Conservation (phyloP, 1,139 yeast species). For the Nakaseomyces nivariensis region DNA sequence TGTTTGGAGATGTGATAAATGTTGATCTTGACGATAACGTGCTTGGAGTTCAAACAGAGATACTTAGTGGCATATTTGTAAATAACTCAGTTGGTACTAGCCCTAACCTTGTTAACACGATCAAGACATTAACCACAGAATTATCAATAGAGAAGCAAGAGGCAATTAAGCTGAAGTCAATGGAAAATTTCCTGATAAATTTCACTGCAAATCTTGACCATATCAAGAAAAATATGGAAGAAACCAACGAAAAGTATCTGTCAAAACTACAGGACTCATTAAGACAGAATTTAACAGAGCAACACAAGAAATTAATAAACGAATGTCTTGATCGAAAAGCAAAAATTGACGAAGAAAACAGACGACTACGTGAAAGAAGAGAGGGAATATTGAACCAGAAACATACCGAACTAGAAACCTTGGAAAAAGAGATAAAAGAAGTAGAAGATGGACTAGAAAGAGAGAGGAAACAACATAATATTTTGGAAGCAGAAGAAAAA, state of each 20-base stretch:
- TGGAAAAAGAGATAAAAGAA: constrained; percentile 25
- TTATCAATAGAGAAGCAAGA: constrained; percentile 38
- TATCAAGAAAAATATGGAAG: constrained; percentile 17
- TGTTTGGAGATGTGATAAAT: constrained; percentile 69
- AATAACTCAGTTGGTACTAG: constrained; percentile 52
- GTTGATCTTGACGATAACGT: constrained; percentile 49
- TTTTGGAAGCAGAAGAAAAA: constrained; percentile 4
- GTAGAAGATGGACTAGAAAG: constrained; percentile 26
- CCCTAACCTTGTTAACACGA: constrained; percentile 41
- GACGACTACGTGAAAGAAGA: constrained; percentile 11
- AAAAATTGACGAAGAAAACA: constrained; percentile 21
- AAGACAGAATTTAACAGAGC: constrained; percentile 17
- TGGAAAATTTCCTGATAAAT: constrained; percentile 31
- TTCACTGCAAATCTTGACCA: constrained; percentile 28
- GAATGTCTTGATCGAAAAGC: constrained; percentile 19
- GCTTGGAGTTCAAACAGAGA: constrained; percentile 45
- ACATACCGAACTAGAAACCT: constrained; percentile 14
- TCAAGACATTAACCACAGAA: constrained; percentile 38
- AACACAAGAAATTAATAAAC: constrained; percentile 16
- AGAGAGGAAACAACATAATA: constrained; percentile 20
- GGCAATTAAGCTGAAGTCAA: constrained; percentile 35
- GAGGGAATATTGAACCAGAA: constrained; percentile 12
- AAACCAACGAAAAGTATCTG: constrained; percentile 20
- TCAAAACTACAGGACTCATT: constrained; percentile 15
- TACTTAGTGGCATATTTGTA: constrained; percentile 52